These are phyloP conservation scores for Neltuma alba DNA, from an alignment of 306 rosid species.

Conservation along the genomic window DNA sequence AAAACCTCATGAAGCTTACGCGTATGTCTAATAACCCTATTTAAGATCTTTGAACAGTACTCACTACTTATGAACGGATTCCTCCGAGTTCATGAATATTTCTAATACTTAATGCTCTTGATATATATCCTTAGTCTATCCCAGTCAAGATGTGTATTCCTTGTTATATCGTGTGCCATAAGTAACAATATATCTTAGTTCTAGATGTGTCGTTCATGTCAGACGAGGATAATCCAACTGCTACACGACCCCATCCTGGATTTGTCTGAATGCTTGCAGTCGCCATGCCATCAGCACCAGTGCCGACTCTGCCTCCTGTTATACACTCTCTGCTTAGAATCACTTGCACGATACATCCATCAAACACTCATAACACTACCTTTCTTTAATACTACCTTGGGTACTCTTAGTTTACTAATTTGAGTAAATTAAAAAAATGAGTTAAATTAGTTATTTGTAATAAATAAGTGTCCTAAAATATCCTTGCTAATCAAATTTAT, in stretches of 20 bases:
- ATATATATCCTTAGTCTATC: background rate
- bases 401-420: too few species aligned
- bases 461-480: too few species aligned
- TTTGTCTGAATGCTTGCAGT: slow-evolving; percentile 30
- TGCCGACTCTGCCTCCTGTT: background rate
- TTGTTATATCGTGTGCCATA: slow-evolving; percentile 1
- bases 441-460: too few species aligned
- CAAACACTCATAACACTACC: too few species aligned
- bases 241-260: slow-evolving; percentile 27
- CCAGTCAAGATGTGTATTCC: background rate
- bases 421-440: too few species aligned
- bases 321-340: background rate
- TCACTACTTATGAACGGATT: background rate
- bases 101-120: background rate
- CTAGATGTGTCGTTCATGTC: slow-evolving; percentile 14
- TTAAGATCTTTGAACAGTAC: background rate
- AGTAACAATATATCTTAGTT: background rate
- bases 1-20: background rate
- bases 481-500: too few species aligned
- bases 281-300: slow-evolving; percentile 25
- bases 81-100: background rate
- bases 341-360: background rate
- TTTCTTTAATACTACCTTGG: too few species aligned
- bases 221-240: slow-evolving; percentile 32
- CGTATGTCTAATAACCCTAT: background rate